Percentiles rank a stretch among this genome's conserved stretches.
phyloP scores from a whole-genome alignment of 768 basidiomycete genomes.

The Sporobolomyces roseus region DNA sequence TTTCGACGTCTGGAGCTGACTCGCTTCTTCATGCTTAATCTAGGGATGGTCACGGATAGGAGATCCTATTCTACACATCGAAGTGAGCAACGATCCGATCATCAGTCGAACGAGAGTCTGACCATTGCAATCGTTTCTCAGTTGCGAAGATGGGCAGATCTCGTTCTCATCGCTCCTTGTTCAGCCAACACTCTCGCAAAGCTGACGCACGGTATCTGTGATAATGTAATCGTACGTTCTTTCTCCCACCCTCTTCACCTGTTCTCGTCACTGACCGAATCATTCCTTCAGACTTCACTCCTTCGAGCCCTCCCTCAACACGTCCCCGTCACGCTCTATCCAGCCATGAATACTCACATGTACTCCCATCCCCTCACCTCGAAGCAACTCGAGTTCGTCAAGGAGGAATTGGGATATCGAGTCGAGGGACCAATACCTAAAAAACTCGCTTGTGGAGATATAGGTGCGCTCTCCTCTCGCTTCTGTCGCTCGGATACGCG shows the following conservation, averaged over 20 bases:
- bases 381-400: conserved; percentile 70
- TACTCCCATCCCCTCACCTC: conserved; percentile 87
- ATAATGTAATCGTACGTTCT: conserved; percentile 76
- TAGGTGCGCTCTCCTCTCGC: conserved; percentile 57
- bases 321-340: conserved; percentile 85
- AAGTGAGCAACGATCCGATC: conserved; percentile 58
- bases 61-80: conserved; percentile 92
- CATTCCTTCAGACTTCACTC: conserved; percentile 54
- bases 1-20: too few species aligned
- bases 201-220: conserved; percentile 80
- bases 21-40: neutral
- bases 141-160: conserved; percentile 75
- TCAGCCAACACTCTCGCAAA: conserved; percentile 96
- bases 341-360: conserved; percentile 99
- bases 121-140: conserved; percentile 35
- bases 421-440: conserved; percentile 87
- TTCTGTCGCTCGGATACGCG: conserved; percentile 4
- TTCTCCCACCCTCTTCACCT: neutral
- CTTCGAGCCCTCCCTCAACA: conserved; percentile 72
- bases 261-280: neutral
- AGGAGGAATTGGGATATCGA: conserved; percentile 70
- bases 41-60: conserved; percentile 74
- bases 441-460: conserved; percentile 81
- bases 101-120: neutral
- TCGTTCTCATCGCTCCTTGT: conserved; percentile 91